A percentile compares a stretch with the other conserved stretches of the same genome.
phyloP scores from a whole-genome alignment of 2,329 filamentous ascomycete species.

The Paramyrothecium sp. region DNA sequence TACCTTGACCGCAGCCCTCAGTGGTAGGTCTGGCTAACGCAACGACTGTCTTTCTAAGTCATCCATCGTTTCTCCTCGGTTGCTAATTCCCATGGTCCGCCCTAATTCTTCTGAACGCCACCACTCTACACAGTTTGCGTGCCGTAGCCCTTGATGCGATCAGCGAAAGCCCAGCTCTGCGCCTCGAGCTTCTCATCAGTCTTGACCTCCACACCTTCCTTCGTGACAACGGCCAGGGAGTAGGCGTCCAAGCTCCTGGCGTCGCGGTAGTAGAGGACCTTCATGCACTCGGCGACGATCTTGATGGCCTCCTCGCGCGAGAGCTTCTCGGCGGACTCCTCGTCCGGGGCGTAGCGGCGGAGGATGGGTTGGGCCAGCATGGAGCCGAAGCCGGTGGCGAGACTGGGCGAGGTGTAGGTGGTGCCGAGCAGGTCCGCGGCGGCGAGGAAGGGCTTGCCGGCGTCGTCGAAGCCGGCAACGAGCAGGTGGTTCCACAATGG shows the following conservation, averaged over 20 bases:
- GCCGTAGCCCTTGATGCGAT: conserved; percentile 91
- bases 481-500: conserved; percentile 96
- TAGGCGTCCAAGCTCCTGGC: conserved; percentile 89
- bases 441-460: conserved; percentile 82
- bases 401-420: conserved; percentile 81
- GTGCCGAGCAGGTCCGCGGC: conserved; percentile 90
- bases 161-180: conserved; percentile 98
- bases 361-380: conserved; percentile 93
- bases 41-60: no score
- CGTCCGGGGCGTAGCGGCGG: conserved; percentile 79
- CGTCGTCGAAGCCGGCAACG: conserved; percentile 82
- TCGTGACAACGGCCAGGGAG: conserved; percentile 85
- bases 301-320: conserved; percentile 76
- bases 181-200: conserved; percentile 85
- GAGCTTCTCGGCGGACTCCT: conserved; percentile 70
- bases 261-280: conserved; percentile 96
- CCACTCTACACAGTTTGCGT: conserved; percentile 69
- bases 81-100: no score
- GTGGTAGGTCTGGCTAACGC: no score
- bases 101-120: no score
- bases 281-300: conserved; percentile 91
- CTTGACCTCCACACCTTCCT: conserved; percentile 82
- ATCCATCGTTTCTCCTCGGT: no score
- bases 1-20: no score
- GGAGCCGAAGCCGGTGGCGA: conserved; percentile 91